A percentile compares a stretch with the other conserved stretches of the same genome.
Conservation (phyloP, 2,329 filamentous ascomycete species). For the Ceratocystis eucalypticola region DNA sequence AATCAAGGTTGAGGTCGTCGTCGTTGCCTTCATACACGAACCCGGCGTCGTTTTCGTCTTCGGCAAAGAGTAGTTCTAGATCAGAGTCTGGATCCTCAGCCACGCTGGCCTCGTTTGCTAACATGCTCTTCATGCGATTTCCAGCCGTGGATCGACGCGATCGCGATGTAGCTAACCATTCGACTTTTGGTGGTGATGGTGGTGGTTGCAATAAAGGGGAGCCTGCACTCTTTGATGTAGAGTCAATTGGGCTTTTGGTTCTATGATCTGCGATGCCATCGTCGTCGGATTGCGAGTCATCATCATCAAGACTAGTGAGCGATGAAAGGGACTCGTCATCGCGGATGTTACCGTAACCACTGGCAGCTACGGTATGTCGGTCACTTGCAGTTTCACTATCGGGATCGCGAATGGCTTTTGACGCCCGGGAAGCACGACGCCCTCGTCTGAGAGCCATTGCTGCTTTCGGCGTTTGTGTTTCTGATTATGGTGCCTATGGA, state of each 20-base stretch:
- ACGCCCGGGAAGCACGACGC: background rate
- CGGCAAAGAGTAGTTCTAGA: conserved; percentile 62
- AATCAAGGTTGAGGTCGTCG: conserved; percentile 73
- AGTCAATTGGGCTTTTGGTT: no score
- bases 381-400: no score
- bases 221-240: no score
- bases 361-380: no score
- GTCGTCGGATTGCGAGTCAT: background rate
- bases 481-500: conserved; percentile 1
- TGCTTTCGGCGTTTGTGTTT: conserved; percentile 9
- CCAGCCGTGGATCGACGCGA: conserved; percentile 69
- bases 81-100: conserved; percentile 45
- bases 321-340: conserved; percentile 16
- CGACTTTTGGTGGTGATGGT: conserved; percentile 29
- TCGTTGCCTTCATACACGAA: conserved; percentile 47
- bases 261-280: no score
- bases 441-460: background rate
- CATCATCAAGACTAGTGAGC: conserved; percentile 16
- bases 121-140: conserved; percentile 65
- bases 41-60: conserved; percentile 54
- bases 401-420: background rate
- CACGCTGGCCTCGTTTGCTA: conserved; percentile 47
- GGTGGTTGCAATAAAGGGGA: background rate
- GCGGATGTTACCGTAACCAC: conserved; percentile 3
- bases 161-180: conserved; percentile 62